Evolutionary conservation across 1,284 basidiomycete species (phyloP).

Genomic region (Sporisorium graminicola): DNA sequence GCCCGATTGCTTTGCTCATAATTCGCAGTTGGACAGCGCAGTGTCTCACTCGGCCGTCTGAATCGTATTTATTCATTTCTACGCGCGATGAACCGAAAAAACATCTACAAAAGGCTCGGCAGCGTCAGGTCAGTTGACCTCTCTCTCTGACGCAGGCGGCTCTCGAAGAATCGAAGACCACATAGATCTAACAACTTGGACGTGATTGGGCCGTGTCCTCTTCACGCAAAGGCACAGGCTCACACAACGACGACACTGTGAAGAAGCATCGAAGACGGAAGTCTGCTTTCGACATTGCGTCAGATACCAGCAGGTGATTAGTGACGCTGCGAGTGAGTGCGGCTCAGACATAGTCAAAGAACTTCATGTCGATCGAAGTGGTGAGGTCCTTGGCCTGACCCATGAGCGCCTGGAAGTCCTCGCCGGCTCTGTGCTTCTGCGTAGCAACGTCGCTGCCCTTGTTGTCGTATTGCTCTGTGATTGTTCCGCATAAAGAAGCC

Average conservation of each 20-base stretch:
- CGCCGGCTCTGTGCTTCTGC: slow-evolving; percentile 27
- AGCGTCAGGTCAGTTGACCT: slow-evolving; percentile 11
- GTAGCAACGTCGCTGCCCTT: slow-evolving; percentile 41
- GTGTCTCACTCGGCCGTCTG: slow-evolving; percentile 29
- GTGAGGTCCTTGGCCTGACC: slow-evolving; percentile 37
- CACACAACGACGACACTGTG: too few species aligned
- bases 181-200: background rate
- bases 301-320: too few species aligned
- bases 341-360: slow-evolving; percentile 34
- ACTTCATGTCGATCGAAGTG: slow-evolving; percentile 48
- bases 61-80: background rate
- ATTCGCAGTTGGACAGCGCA: background rate
- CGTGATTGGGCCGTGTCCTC: too few species aligned
- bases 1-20: background rate
- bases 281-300: background rate
- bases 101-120: slow-evolving; percentile 23
- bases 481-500: background rate
- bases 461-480: slow-evolving; percentile 53
- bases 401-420: slow-evolving; percentile 49
- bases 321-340: background rate
- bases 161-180: too few species aligned
- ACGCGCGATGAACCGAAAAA: background rate
- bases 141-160: background rate
- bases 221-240: too few species aligned
- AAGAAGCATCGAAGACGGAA: too few species aligned